Base-by-base conservation (phyloP, 768 basidiomycete genomes). In the Trametes cinnabarina region DNA sequence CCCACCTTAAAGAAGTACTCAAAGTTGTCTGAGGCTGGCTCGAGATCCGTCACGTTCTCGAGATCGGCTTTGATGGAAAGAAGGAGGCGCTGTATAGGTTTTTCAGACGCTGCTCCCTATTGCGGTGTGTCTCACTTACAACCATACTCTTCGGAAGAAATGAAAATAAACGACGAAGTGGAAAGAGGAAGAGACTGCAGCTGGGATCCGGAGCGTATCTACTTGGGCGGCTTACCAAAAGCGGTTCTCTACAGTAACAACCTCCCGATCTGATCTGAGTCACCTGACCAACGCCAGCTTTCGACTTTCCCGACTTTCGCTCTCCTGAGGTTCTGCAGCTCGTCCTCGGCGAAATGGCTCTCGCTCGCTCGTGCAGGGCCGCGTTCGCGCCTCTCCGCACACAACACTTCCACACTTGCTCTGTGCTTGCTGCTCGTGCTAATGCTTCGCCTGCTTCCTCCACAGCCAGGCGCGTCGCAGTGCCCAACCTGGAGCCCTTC, bases 1-100 rank as follows among this genome's bases (percentile, higher is more conserved):
- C 56, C 44, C 48, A 89, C 90, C 77, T 87, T 70, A 76, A 94
- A 93, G 77, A 88, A 87, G 69, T 82, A 94, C 56, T 92, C 87
- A 63, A 88, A 94, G 62, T 85, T 80, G 28, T 84, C 78, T 3
- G 76, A 71, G n/a, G 80, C 78, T 28, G 91, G 91, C 48, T 74
- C 73, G 26, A 94, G 74, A 64, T 83, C 76, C 9, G 89, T 88
- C 58, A 92, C 84, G 63, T 88, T 87, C 69, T 93, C 89, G 42
- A 94, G 79, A 3, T 89, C 87, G 11, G 91, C 92, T 72, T 85
- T 85, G 70, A 90, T 88, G 44, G 84, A 86, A 28, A 90, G 74
- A 59, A 77, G 75, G 14, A 90, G 76, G 55, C 74, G 79, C 87
- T 87, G n/a, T 30, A 28, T 63, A 26, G n/a, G n/a, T n/a, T n/a